Conservation (phyloP, 352 stramenopile genomes). For the Pythium biforme region DNA sequence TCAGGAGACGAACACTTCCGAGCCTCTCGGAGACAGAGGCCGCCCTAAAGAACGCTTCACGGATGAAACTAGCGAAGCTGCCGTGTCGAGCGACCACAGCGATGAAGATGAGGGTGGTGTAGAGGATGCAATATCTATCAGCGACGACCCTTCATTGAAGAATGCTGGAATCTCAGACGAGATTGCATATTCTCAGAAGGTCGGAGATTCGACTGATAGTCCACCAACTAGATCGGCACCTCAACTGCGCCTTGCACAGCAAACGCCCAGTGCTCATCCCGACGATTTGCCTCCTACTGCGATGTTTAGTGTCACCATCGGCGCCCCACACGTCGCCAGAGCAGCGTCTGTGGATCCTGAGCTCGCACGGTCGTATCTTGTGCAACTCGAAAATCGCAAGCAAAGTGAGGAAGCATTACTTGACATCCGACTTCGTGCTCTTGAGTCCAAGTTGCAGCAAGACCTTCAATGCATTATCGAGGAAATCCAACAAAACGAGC, state of each 20-base stretch:
- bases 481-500: background rate
- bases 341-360: background rate
- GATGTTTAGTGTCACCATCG: background rate
- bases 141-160: background rate
- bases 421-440: slow-evolving; percentile 38
- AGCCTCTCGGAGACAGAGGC: background rate
- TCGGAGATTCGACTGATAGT: background rate
- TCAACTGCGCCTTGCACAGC: background rate
- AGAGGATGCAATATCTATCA: background rate
- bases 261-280: background rate
- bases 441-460: slow-evolving; percentile 38
- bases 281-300: background rate
- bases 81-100: background rate
- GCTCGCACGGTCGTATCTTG: slow-evolving; percentile 33
- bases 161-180: background rate
- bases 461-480: slow-evolving; percentile 32
- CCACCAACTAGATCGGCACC: too few relatives aligned
- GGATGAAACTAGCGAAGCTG: slow-evolving; percentile 1
- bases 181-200: background rate
- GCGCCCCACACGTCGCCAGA: background rate
- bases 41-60: background rate
- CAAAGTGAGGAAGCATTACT: slow-evolving; percentile 54
- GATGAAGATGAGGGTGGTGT: background rate
- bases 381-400: slow-evolving; percentile 48
- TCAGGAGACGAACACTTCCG: background rate